phyloP scores from a whole-genome alignment of 2,329 filamentous ascomycete species.

The Didymella lethalis region DNA sequence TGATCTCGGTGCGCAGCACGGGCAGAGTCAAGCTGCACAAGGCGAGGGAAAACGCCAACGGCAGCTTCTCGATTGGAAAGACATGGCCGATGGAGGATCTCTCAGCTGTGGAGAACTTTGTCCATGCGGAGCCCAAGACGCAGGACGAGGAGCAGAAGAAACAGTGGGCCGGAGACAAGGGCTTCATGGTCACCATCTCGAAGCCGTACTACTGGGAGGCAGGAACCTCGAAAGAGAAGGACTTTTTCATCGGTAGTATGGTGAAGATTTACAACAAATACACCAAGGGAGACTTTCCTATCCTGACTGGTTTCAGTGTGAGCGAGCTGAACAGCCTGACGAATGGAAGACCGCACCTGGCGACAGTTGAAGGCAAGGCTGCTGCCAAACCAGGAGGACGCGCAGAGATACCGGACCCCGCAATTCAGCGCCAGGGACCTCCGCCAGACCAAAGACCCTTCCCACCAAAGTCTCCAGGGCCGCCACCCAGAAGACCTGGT shows the following conservation, averaged over 20 bases:
- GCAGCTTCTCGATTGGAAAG: constrained; percentile 95
- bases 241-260: constrained; percentile 96
- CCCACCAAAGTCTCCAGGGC: constrained; percentile 35
- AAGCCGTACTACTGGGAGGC: constrained; percentile 99
- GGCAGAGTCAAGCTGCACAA: constrained; percentile 96
- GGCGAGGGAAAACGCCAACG: constrained; percentile 92
- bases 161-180: constrained; percentile 81
- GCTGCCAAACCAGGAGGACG: constrained; percentile 21
- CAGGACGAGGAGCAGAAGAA: constrained; percentile 68
- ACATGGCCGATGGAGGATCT: constrained; percentile 97
- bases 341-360: constrained; percentile 55
- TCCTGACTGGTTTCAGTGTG: constrained; percentile 82
- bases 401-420: constrained; percentile 22
- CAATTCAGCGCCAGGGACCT: constrained; percentile 24
- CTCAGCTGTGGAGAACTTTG: constrained; percentile 81
- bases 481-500: constrained; percentile 33
- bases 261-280: constrained; percentile 98
- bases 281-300: constrained; percentile 72
- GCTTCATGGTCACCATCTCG: constrained; percentile 86
- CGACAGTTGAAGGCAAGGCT: constrained; percentile 40
- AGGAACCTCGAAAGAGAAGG: constrained; percentile 92
- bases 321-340: constrained; percentile 79
- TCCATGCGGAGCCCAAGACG: constrained; percentile 64
- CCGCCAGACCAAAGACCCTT: constrained; percentile 29
- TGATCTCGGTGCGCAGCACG: constrained; percentile 90